These are phyloP conservation scores for Leishmania tropica DNA, from an alignment of 208 protist species.

Conservation along the genomic window DNA sequence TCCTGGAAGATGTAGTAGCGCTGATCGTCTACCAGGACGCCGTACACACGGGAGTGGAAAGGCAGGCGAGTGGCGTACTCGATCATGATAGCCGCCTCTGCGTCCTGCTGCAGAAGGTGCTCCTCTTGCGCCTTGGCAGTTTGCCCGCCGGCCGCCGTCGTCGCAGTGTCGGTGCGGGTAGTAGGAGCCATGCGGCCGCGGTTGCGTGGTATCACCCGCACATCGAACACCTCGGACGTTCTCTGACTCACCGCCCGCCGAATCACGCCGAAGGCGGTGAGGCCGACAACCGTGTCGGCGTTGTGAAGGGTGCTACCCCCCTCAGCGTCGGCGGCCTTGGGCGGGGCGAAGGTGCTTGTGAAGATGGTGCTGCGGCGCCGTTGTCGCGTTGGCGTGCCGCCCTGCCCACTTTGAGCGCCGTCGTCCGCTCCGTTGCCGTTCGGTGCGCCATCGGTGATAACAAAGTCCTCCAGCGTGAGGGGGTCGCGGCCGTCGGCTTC, in stretches of 20 bases:
- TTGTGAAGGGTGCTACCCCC: constrained; percentile 9
- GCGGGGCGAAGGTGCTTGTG: constrained; percentile 42
- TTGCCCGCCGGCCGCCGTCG: constrained; percentile 6
- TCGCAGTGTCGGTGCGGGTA: constrained; percentile 11
- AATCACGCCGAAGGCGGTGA: constrained; percentile 73
- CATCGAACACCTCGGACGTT: constrained; percentile 81
- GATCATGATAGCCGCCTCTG: constrained; percentile 79
- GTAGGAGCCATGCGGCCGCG: constrained; percentile 51
- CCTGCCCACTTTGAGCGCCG: constrained; percentile 15
- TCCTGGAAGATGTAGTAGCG: constrained; percentile 84
- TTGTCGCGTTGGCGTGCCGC: constrained; percentile 13
- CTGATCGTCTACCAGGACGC: constrained; percentile 77
- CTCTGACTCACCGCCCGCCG: constrained; percentile 64
- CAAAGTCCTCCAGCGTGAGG: constrained; percentile 68
- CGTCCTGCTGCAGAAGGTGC: constrained; percentile 55
- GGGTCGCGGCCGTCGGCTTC: constrained; percentile 31
- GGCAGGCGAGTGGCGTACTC: constrained; percentile 81
- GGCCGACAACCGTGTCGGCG: constrained; percentile 52
- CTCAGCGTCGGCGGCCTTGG: constrained; percentile 12
- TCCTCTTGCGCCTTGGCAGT: constrained; percentile 47
- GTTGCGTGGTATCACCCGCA: constrained; percentile 73
- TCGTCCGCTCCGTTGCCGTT: constrained; percentile 21
- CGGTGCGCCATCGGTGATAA: constrained; percentile 38
- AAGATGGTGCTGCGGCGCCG: constrained; percentile 64
- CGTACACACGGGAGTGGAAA: constrained; percentile 68